Conservation (phyloP, 2,329 filamentous ascomycete genomes). For the Pestalotiopsis sp. region DNA sequence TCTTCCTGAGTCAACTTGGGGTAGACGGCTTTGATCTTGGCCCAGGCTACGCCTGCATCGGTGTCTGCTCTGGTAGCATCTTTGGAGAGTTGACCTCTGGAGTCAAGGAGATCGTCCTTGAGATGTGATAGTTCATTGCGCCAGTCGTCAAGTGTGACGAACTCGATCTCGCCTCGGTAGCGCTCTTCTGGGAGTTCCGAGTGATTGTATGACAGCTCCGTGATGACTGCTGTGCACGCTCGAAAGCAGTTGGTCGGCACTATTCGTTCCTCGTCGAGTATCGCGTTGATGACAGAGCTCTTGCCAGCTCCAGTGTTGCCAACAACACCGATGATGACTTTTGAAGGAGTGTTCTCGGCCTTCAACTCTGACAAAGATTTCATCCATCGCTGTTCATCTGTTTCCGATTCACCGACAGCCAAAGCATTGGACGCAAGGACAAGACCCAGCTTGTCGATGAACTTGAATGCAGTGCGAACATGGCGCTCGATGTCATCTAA, state of each 20-base stretch:
- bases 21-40: constrained; percentile 28
- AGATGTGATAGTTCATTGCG: constrained; percentile 22
- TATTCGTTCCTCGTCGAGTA: constrained; percentile 29
- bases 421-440: background rate
- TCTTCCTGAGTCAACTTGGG: constrained; percentile 27
- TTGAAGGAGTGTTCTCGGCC: constrained; percentile 33
- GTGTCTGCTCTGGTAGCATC: constrained; percentile 21
- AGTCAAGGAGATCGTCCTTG: constrained; percentile 23
- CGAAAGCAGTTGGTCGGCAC: constrained; percentile 40
- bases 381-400: constrained; percentile 30
- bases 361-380: constrained; percentile 40
- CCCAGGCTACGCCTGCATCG: constrained; percentile 27
- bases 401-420: background rate
- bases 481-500: background rate
- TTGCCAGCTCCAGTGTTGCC: constrained; percentile 23
- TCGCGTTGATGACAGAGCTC: constrained; percentile 23
- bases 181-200: constrained; percentile 23
- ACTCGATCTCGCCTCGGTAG: constrained; percentile 29
- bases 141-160: constrained; percentile 26
- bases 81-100: constrained; percentile 21
- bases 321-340: constrained; percentile 49
- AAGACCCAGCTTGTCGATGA: background rate
- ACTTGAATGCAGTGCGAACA: background rate
- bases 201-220: constrained; percentile 28
- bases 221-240: constrained; percentile 27